A percentile compares a stretch with the other conserved stretches of the same genome.
Conservation (phyloP, 768 basidiomycete genomes). For the Boletus subcaerulescens region DNA sequence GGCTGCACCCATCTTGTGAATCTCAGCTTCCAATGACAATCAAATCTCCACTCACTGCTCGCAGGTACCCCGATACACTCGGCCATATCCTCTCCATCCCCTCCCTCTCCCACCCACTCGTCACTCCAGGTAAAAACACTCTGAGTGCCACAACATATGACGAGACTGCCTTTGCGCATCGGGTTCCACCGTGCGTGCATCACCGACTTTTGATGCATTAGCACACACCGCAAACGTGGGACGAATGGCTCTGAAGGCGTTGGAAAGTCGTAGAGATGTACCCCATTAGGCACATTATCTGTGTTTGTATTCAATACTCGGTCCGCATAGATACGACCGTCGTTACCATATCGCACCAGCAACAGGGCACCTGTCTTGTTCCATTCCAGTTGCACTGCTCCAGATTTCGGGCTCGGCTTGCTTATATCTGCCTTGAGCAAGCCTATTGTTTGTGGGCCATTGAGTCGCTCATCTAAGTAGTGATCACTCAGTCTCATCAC, state of each 20-base stretch:
- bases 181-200: conserved; percentile 80
- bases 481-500: background rate
- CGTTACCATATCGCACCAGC: conserved; percentile 68
- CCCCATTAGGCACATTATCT: conserved; percentile 62
- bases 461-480: conserved; percentile 59
- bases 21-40: background rate
- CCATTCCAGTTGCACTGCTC: conserved; percentile 74
- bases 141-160: conserved; percentile 61
- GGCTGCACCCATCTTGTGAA: conserved; percentile 37
- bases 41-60: conserved; percentile 48
- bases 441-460: conserved; percentile 52
- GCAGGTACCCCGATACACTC: conserved; percentile 89
- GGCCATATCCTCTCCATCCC: conserved; percentile 71
- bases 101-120: conserved; percentile 65
- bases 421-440: conserved; percentile 53
- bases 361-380: conserved; percentile 73
- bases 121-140: conserved; percentile 81
- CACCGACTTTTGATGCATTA: conserved; percentile 64
- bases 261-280: conserved; percentile 75
- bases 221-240: conserved; percentile 62
- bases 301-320: background rate
- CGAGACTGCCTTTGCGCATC: conserved; percentile 68
- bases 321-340: background rate
- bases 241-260: conserved; percentile 51
- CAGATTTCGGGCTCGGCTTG: conserved; percentile 64